Conservation (phyloP, 108 stramenopile genomes). For the Cyclotella kingstonii region DNA sequence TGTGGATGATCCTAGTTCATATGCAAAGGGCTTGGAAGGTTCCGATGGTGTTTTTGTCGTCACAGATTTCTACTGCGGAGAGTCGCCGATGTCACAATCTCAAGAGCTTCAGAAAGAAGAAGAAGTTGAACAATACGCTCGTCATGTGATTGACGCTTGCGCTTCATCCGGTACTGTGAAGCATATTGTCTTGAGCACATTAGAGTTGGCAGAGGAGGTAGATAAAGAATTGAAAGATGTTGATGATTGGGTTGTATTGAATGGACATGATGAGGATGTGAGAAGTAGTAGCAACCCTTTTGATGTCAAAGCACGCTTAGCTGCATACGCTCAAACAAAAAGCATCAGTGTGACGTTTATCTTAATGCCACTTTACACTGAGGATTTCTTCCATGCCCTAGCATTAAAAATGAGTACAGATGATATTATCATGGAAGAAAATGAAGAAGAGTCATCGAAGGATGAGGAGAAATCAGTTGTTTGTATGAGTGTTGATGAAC, state of each 20-base stretch:
- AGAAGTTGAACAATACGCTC: constrained; percentile 35
- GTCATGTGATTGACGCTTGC: constrained; percentile 75
- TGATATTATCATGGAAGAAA: constrained; percentile 2
- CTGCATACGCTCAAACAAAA: constrained; percentile 60
- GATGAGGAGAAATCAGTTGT: constrained; percentile 36
- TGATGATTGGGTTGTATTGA: not conserved
- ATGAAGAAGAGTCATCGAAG: not conserved
- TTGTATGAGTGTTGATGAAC: constrained; percentile 61
- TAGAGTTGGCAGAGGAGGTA: constrained; percentile 41
- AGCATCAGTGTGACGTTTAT: constrained; percentile 53
- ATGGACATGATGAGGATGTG: not conserved
- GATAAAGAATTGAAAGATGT: constrained; percentile 18
- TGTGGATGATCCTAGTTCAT: constrained; percentile 42
- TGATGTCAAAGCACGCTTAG: constrained; percentile 47
- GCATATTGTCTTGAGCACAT: constrained; percentile 61
- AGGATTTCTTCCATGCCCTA: constrained; percentile 36
- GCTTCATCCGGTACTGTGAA: constrained; percentile 44
- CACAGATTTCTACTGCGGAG: constrained; percentile 35
- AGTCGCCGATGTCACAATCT: not conserved
- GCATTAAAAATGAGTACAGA: constrained; percentile 18
- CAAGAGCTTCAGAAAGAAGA: constrained; percentile 14
- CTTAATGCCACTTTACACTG: constrained; percentile 59
- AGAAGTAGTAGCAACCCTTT: constrained; percentile 11
- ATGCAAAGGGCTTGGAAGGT: constrained; percentile 37
- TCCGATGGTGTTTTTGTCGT: constrained; percentile 59